Evolutionary conservation across 2,329 filamentous ascomycete genomes (phyloP), one percentile per base, ranked within the genome.

Genomic region (Amylocarpus encephaloides): DNA sequence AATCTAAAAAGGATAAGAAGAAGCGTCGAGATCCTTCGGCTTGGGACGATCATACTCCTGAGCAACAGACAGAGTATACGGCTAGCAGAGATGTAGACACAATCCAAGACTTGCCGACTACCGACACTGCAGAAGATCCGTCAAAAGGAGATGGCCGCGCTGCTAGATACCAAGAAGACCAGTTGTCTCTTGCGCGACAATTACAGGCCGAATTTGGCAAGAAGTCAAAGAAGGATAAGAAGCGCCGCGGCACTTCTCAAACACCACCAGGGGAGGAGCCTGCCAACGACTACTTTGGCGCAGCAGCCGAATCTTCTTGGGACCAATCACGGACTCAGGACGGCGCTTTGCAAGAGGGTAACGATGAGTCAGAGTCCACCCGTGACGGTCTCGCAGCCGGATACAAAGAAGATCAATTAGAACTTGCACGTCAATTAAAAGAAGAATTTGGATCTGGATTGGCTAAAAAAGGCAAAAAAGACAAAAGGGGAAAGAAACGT

Each of bases 401-500:
- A 15, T 58, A 62, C 19, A 58, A 56, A 13, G 53, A 59, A 30
- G 58, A 64, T 13, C 61, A 64, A 50, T 54, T 64, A 22, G 54
- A 57, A 36, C 51, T 62, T 44, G 57, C 61, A 26, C 51, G 61
- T 11, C 61, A 62, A 51, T 39, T 61, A 34, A 59, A 64, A 33
- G 62, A 63, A 41, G 59, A 63, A 48, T 61, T 62, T 22, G 55
- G 41, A 33, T 58, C 59, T 40, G 43, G 45, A 18, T 66, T 64
- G 55, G 67, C 64, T 54, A 68, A 66, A 50, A 73, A 70, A 56
- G 63, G 64, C 9, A 73, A 73, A 63, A 74, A 72, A 53, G 64
- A 53, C 6, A 72, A 71, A 60, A 74, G 71, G 52, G 62, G 48
- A 13, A 54, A 54, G 32, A 56, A 49, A 43, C 39, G 48, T 34